These are phyloP conservation scores for Fusarium redolens DNA, from an alignment of 2,329 filamentous ascomycete species.

Conservation along the genomic window DNA sequence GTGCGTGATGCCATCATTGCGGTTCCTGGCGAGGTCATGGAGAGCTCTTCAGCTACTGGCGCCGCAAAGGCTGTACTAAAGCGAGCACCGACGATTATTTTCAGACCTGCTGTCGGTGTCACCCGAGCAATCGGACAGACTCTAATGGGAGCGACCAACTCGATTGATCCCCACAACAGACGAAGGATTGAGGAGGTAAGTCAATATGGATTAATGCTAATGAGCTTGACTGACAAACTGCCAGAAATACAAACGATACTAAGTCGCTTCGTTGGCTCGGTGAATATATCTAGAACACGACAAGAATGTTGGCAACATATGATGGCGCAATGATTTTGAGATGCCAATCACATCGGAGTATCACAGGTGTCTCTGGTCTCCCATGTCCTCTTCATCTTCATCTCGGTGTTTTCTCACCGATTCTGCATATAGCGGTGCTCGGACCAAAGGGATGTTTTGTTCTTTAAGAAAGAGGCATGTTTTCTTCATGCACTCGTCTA, in stretches of 20 bases:
- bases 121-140: constrained; percentile 90
- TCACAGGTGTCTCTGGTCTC: constrained; percentile 2
- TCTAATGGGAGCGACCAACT: constrained; percentile 90
- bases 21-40: constrained; percentile 90
- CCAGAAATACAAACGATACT: constrained; percentile 64
- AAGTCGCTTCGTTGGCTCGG: constrained; percentile 10
- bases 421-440: constrained; percentile 31
- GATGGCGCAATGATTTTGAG: constrained; percentile 24
- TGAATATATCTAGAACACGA: background rate
- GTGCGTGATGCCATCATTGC: constrained; percentile 94
- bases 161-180: constrained; percentile 84
- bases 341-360: constrained; percentile 13
- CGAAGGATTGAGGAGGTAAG: constrained; percentile 89
- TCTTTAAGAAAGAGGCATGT: constrained; percentile 30
- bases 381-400: constrained; percentile 9
- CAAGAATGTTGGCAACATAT: constrained; percentile 18
- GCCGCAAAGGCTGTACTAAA: constrained; percentile 82
- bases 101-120: constrained; percentile 90
- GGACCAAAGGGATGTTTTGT: constrained; percentile 20
- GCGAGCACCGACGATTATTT: constrained; percentile 91
- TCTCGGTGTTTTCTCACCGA: constrained; percentile 8
- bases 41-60: constrained; percentile 83
- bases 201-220: constrained; percentile 41
- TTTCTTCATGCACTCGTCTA: constrained; percentile 14
- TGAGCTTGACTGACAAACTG: constrained; percentile 17